These are phyloP conservation scores for Cyclotella distinguenda DNA, from an alignment of 108 stramenopile genomes.

Conservation along the genomic window DNA sequence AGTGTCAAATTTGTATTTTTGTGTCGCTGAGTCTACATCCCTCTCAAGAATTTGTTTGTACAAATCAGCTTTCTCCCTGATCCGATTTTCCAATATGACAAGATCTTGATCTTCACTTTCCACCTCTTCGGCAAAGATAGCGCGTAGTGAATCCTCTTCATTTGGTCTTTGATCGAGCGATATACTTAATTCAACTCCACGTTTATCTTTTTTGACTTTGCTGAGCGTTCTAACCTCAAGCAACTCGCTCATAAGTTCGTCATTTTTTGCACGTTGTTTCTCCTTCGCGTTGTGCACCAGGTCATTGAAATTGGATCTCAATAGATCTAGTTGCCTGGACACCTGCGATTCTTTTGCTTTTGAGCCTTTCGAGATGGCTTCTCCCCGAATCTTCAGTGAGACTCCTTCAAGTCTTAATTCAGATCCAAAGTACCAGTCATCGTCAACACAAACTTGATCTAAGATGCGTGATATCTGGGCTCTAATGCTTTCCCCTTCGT, in stretches of 20 bases:
- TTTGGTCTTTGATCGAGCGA: conserved; percentile 6
- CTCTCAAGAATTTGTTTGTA: conserved; percentile 11
- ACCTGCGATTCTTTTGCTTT: conserved; percentile 2
- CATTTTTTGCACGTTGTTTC: conserved; percentile 8
- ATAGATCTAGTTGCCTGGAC: background rate
- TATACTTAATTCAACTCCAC: conserved; percentile 17
- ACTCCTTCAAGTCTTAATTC: conserved; percentile 14
- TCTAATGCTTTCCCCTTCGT: background rate
- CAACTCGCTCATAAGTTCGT: conserved; percentile 8
- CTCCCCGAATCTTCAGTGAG: conserved; percentile 22
- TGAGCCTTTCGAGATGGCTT: conserved; percentile 17
- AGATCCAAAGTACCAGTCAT: conserved; percentile 11
- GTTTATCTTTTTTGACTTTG: conserved; percentile 6
- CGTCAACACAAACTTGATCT: background rate
- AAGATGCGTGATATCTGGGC: conserved; percentile 5
- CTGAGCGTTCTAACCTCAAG: background rate
- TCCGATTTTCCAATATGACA: background rate
- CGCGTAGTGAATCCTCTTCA: conserved; percentile 14
- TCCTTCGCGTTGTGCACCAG: background rate
- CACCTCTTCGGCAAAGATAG: background rate
- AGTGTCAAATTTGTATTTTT: conserved; percentile 9
- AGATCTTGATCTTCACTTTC: conserved; percentile 2
- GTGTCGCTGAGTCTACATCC: conserved; percentile 3
- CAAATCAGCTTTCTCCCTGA: conserved; percentile 1
- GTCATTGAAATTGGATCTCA: conserved; percentile 4